Evolutionary conservation across 164 flowering plant species (phyloP), one percentile per base, ranked within the genome.

Genomic region (Litsea cubeba): DNA sequence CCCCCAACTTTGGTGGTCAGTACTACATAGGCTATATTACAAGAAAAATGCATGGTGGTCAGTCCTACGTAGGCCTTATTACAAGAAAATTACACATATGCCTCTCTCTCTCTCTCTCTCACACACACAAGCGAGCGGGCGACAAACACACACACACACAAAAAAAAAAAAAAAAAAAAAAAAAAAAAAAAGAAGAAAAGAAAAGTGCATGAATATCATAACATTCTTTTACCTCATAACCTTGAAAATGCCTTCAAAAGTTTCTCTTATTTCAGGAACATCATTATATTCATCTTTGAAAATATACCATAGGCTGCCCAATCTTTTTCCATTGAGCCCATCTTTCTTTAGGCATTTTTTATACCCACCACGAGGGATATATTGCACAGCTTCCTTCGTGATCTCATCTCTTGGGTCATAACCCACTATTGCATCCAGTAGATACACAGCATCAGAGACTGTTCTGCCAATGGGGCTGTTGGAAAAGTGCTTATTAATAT

Each of bases 331-430:
- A 46, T 54, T 72, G n/a, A 93, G 88, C 35, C 96, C 92, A 75
- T 86, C 72, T 6, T 8, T 51, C 15, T 85, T 88, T 14, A 91
- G 87, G 68, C 85, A 90, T 50, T 86, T 88, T 22, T 25, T 72
- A 72, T 90, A 93, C 4, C 97, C 95, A 60, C 91, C 89, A 7
- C 12, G 1, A 1, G 95, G 95, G n/a, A 93, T 89, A 76, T 65
- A 83, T 30, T 82, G 81, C 0, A 83, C 28, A 20, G 88, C 87
- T 54, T 72, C 74, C 40, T 6, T 67, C 0, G 95, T 93, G 25
- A 88, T 89, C n/a, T 71, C 60, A 64, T 91, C 95, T 10, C 78
- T 71, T 3, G 69, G 46, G 74, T 93, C 98, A 50, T 70, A 81
- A 17, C 96, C 95, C 4, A 79, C 92, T 50, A 93, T 90, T 40